Evolutionary conservation across 768 basidiomycete species (phyloP), one percentile per base, ranked within the genome.

Genomic region (Leccinum fibrillosum): DNA sequence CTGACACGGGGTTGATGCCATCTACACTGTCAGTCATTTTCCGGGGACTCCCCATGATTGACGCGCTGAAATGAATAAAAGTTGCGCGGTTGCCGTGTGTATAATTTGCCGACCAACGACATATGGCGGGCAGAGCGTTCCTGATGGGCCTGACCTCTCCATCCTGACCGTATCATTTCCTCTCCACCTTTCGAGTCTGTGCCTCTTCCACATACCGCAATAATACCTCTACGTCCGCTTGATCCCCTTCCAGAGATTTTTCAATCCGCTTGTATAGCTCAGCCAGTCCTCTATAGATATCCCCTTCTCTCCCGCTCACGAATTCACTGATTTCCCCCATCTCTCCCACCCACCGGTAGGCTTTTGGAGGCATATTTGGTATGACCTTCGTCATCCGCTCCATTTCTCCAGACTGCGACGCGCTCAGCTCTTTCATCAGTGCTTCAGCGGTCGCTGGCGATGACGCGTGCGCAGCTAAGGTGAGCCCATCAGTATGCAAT

Each of bases 301-400:
- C 74, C 0, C 76, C 76, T 57, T 78, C 77, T 1, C 65, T 72
- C 7, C 72, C 75, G 9, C 78, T 78, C 10, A 86, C 80, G 67
- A 86, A 86, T 6, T 69, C 74, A 3, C 79, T 77, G 42, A 88
- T 85, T 68, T 87, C 86, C 53, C 81, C 74, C 85, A 85, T 86
- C 73, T 86, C 84, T 49, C 78, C 80, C 13, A 81, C 77, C 80
- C 78, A 86, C 52, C 85, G 76, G 62, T 87, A 85, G 4, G 82
- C 82, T 61, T 86, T 87, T n/a, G 80, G 82, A 19, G 83, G 69
- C 82, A 85, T 83, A 34, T 68, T 57, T 5, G 82, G 80, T 28
- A 85, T 67, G 2, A 61, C 60, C 49, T 64, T 65, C 4, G 72
- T 71, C 50, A 82, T 69, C 21, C 76, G 73, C 59, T 75, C 62